Evolutionary conservation across 2,329 filamentous ascomycete genomes (phyloP).

Genomic region (Emmonsiellopsis sp.): DNA sequence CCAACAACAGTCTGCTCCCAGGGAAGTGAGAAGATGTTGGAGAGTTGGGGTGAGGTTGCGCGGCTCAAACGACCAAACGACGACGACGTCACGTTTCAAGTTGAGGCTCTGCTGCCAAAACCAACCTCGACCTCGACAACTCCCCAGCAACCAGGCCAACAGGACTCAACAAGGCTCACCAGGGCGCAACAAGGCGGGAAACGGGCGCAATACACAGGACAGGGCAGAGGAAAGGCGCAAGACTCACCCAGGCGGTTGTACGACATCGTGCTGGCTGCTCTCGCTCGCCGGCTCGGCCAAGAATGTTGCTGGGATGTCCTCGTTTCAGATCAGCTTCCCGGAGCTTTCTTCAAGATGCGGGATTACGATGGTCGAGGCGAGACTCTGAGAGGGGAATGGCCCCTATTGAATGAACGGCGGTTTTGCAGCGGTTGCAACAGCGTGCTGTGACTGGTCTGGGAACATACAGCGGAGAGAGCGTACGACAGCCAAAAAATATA

Average conservation of each 20-base stretch:
- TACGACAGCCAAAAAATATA: no score
- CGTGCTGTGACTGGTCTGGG: no score
- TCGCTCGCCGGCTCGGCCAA: not conserved
- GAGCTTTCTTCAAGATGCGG: no score
- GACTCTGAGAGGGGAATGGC: no score
- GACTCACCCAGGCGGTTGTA: conserved; percentile 66
- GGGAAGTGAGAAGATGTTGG: not conserved
- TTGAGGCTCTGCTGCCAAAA: not conserved
- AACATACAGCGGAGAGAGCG: no score
- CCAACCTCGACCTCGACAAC: not conserved
- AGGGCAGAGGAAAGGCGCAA: conserved; percentile 15
- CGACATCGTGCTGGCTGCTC: conserved; percentile 44
- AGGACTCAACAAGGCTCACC: not conserved
- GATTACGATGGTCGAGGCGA: no score
- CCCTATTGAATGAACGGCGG: no score
- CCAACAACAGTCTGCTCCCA: no score
- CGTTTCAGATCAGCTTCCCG: no score
- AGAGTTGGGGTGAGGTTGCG: not conserved
- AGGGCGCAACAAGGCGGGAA: not conserved
- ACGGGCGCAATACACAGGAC: conserved; percentile 6
- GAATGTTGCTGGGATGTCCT: not conserved
- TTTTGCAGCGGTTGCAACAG: no score
- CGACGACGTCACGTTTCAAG: not conserved
- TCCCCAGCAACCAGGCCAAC: not conserved
- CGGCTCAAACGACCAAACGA: conserved; percentile 1